A percentile compares a stretch with the other conserved stretches of the same genome.
Conservation (phyloP, 1,139 yeast species). For the Candida pseudoviswanathii region DNA sequence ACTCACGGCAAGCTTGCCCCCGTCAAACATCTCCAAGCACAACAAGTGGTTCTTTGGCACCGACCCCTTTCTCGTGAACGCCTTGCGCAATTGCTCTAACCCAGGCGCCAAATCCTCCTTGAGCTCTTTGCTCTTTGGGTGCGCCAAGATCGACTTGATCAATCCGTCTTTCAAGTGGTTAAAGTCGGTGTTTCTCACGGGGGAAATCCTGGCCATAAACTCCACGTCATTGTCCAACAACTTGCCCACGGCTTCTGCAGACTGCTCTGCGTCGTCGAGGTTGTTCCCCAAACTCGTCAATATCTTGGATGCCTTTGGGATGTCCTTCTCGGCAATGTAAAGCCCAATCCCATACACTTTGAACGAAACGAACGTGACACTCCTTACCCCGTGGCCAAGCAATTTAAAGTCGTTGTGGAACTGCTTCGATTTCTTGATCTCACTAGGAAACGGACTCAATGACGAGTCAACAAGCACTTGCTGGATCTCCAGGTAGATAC, state of each 20-base stretch:
- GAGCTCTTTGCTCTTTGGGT: conserved; percentile 43
- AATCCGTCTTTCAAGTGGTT: conserved; percentile 88
- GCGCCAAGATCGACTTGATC: conserved; percentile 70
- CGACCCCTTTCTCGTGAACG: conserved; percentile 54
- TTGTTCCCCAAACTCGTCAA: conserved; percentile 26
- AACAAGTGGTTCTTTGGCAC: conserved; percentile 67
- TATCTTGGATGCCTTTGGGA: conserved; percentile 45
- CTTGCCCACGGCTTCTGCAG: conserved; percentile 54
- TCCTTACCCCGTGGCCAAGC: conserved; percentile 78
- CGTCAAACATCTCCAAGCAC: conserved; percentile 46
- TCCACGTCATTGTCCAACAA: conserved; percentile 63
- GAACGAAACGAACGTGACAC: conserved; percentile 80
- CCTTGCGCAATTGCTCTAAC: conserved; percentile 54
- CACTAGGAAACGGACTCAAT: conserved; percentile 54
- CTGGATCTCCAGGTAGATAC: conserved; percentile 10
- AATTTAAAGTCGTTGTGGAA: conserved; percentile 42
- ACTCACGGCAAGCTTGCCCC: conserved; percentile 49
- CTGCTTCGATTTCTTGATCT: conserved; percentile 22
- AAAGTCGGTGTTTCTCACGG: conserved; percentile 87
- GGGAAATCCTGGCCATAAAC: conserved; percentile 74
- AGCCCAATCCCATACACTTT: conserved; percentile 87
- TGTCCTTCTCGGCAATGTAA: conserved; percentile 66
- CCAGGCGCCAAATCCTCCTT: conserved; percentile 49
- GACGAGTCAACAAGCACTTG: conserved; percentile 49
- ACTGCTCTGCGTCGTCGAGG: conserved; percentile 30